Conservation (phyloP, 139 green algal species). For the Chlamydomonas incerta region DNA sequence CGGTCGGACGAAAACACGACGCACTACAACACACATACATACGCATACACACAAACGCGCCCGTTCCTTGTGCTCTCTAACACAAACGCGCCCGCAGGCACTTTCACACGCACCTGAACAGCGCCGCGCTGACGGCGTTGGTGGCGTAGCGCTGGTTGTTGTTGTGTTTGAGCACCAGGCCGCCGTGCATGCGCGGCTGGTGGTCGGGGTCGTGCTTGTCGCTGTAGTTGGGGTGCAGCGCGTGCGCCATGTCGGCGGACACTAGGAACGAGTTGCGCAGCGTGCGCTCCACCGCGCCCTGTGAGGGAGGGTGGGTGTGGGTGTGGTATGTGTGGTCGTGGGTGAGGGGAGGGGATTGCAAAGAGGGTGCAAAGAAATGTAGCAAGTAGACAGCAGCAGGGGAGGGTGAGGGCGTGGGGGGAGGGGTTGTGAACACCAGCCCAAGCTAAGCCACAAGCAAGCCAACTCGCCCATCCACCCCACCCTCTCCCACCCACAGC, state of each 20-base stretch:
- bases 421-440: too few relatives aligned
- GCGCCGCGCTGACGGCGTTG: constrained; percentile 80
- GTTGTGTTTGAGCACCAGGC: constrained; percentile 96
- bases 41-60: too few relatives aligned
- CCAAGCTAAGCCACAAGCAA: too few relatives aligned
- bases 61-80: too few relatives aligned
- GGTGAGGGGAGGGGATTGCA: not conserved
- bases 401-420: too few relatives aligned
- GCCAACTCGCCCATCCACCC: too few relatives aligned
- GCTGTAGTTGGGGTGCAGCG: constrained; percentile 94
- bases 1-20: too few relatives aligned
- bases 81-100: too few relatives aligned
- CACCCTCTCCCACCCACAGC: too few relatives aligned
- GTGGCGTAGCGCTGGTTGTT: constrained; percentile 97
- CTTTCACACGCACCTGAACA: constrained; percentile 80
- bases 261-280: constrained; percentile 81
- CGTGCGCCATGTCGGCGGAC: constrained; percentile 97
- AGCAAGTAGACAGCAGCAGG: too few relatives aligned
- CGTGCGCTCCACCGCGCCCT: constrained; percentile 73
- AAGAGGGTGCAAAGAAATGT: too few relatives aligned
- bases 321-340: not conserved
- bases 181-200: constrained; percentile 79
- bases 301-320: not conserved
- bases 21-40: too few relatives aligned
- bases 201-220: constrained; percentile 83